Base-by-base conservation (phyloP, 129 eudicot species). In the Kitagawia praeruptora region DNA sequence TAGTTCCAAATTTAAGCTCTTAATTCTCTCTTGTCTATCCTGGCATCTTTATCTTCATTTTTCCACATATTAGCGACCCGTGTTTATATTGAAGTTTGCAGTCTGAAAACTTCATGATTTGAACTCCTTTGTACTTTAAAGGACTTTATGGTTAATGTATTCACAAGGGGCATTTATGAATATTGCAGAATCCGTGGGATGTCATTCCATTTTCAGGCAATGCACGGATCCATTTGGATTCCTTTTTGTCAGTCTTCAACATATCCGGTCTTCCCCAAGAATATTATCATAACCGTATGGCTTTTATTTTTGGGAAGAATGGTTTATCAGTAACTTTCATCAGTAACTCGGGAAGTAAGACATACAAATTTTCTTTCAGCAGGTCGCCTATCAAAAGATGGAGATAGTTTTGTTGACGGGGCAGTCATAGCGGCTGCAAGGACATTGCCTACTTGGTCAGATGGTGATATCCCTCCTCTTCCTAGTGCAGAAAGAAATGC, bases 181-280 rank as follows among this genome's bases (percentile, higher is more conserved):
- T 73, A 58, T 48, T 82, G 84, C 92, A 96, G 99, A 96, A 96
- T 87, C 99, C 99, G 46, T 96, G 99, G 99, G 99, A 96, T 81
- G 98, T 84, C 79, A 87, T 96, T 61, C 87, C 89, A 15, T 92
- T 96, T 87, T 89, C 98, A 58, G 98, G 97, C 82, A 86, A 80
- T 73, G 89, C 97, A 73, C 82, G 54, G 85, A 83, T 96, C 81
- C 98, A 96, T 86, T 75, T 96, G 85, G 96, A 96, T 85, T 88
- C 99, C 63, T 96, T 96, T 87, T 89, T 96, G 88, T 96, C 99
- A 70, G 97, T 91, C 76, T 96, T 96, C 89, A 89, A 92, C 88
- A 91, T 96, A 75, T 86, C 91, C 39, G 99, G 98, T 31, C 88
- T 91, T 75, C 92, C 89, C 3, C 87, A 84, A 44, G 98, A 92